A percentile compares a stretch with the other conserved stretches of the same genome.
Evolutionary conservation across 2,329 filamentous ascomycete genomes (phyloP).

Genomic region (Penicillium sp.): DNA sequence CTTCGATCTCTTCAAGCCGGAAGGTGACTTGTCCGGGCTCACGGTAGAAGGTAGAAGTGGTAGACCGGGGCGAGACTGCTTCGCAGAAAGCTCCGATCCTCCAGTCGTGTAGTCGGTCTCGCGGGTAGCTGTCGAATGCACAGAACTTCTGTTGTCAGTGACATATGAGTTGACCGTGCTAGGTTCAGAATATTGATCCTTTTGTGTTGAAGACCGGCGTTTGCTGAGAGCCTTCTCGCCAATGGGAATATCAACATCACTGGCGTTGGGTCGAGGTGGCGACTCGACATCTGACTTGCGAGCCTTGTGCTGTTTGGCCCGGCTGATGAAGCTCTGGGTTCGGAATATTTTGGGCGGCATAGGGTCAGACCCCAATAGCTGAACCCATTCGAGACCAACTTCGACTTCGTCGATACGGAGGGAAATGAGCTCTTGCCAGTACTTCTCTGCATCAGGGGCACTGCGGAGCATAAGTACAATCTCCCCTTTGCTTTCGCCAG

Average conservation of each 20-base stretch:
- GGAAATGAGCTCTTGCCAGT: conserved; percentile 86
- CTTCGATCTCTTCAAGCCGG: conserved; percentile 45
- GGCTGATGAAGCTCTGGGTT: conserved; percentile 57
- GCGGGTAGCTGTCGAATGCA: conserved; percentile 36
- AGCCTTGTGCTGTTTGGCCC: conserved; percentile 41
- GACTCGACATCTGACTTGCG: conserved; percentile 29
- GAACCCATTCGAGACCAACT: conserved; percentile 82
- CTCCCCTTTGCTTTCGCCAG: conserved; percentile 71
- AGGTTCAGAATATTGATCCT: conserved; percentile 36
- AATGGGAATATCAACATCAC: conserved; percentile 64
- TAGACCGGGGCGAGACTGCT: conserved; percentile 29
- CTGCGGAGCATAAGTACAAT: conserved; percentile 88
- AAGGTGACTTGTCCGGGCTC: conserved; percentile 36
- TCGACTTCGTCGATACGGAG: conserved; percentile 76
- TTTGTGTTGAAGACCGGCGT: conserved; percentile 36
- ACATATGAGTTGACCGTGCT: conserved; percentile 36
- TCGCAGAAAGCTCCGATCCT: conserved; percentile 28
- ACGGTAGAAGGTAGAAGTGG: conserved; percentile 38
- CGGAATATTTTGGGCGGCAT: conserved; percentile 63
- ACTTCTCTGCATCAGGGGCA: conserved; percentile 58
- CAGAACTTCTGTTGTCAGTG: conserved; percentile 33
- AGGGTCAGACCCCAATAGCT: conserved; percentile 73
- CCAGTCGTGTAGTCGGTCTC: conserved; percentile 38
- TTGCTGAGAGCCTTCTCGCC: conserved; percentile 59
- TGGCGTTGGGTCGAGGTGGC: conserved; percentile 44